phyloP scores from a whole-genome alignment of 305 asterid genomes.

The Fraxinus sp. region DNA sequence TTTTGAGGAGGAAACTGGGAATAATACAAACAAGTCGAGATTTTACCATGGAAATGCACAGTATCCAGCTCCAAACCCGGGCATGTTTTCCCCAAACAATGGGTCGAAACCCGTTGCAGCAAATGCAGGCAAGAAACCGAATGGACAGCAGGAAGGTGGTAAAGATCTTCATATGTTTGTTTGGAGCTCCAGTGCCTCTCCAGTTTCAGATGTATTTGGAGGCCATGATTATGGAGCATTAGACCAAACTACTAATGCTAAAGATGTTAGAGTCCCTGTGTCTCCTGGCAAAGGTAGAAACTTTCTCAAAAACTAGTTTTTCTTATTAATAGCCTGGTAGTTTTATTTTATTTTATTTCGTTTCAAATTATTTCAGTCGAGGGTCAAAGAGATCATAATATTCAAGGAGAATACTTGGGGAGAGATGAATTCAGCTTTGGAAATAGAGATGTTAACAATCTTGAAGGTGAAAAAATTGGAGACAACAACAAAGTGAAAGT shows the following conservation, averaged over 20 bases:
- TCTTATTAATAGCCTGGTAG: neutral
- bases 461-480: constrained; percentile 42
- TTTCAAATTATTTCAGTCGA: constrained; percentile 33
- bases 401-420: constrained; percentile 49
- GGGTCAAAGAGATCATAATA: constrained; percentile 39
- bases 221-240: constrained; percentile 60
- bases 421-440: constrained; percentile 47
- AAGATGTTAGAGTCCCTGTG: constrained; percentile 60
- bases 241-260: constrained; percentile 43
- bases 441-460: constrained; percentile 39
- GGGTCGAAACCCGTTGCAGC: constrained; percentile 29
- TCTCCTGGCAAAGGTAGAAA: constrained; percentile 59
- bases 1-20: constrained; percentile 62
- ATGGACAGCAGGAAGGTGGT: constrained; percentile 49
- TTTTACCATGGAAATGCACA: constrained; percentile 20
- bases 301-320: neutral
- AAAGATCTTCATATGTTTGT: constrained; percentile 91
- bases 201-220: constrained; percentile 83
- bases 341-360: neutral
- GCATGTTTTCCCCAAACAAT: constrained; percentile 73
- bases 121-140: constrained; percentile 46
- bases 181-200: constrained; percentile 93
- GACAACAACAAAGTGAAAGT: constrained; percentile 46
- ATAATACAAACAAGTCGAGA: neutral
- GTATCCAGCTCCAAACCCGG: constrained; percentile 85